These are phyloP conservation scores for Exophiala aquamarina DNA, from an alignment of 2,329 filamentous ascomycete genomes.

Conservation along the genomic window DNA sequence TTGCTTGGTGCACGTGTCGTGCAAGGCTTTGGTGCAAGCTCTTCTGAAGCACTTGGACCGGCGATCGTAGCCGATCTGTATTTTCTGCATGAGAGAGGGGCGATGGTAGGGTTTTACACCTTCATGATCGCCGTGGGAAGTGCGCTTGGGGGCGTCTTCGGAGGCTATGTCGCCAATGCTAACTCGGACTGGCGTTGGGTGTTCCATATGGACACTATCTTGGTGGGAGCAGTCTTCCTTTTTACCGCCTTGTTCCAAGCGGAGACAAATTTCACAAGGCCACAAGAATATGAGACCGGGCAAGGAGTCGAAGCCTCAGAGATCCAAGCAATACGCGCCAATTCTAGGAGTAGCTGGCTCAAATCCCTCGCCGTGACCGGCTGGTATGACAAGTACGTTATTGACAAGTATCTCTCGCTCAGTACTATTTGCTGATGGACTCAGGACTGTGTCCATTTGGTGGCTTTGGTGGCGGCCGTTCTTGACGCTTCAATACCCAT, in stretches of 20 bases:
- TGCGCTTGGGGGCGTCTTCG: constrained; percentile 3
- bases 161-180: constrained; percentile 8
- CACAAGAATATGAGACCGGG: constrained; percentile 8
- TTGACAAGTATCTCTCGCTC: too few species aligned
- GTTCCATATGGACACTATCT: constrained; percentile 3
- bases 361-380: constrained; percentile 3
- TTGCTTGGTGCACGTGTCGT: constrained; percentile 64
- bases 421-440: neutral
- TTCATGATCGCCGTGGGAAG: constrained; percentile 46
- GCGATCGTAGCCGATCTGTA: constrained; percentile 64
- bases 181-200: constrained; percentile 12
- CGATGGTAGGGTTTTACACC: constrained; percentile 50
- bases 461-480: constrained; percentile 61
- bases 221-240: constrained; percentile 6
- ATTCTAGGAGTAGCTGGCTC: constrained; percentile 3
- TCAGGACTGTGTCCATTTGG: constrained; percentile 9
- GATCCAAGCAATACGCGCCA: constrained; percentile 1
- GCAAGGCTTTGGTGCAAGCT: constrained; percentile 62
- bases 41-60: constrained; percentile 52
- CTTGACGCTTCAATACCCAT: constrained; percentile 72
- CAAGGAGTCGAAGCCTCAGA: constrained; percentile 7
- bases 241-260: constrained; percentile 1
- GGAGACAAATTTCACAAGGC: constrained; percentile 14
- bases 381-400: constrained; percentile 11
- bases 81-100: constrained; percentile 64